These are phyloP conservation scores for Mucor lusitanicus DNA, from an alignment of 371 early-diverging fungal species.

Conservation along the genomic window DNA sequence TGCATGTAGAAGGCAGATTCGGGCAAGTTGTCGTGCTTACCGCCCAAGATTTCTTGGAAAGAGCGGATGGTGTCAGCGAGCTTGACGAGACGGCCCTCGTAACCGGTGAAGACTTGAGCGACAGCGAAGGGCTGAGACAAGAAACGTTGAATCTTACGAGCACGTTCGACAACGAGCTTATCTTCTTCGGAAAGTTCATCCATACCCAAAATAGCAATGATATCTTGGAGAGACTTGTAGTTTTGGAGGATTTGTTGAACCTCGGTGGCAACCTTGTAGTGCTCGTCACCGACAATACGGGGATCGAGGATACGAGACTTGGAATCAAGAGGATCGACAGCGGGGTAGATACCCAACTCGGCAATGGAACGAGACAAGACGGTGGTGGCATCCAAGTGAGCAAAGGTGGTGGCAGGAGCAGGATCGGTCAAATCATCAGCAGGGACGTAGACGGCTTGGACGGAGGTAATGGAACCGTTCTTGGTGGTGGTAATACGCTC, in stretches of 20 bases:
- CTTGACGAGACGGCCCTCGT: slow-evolving; percentile 92
- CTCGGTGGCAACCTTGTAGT: slow-evolving; percentile 93
- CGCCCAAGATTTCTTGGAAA: slow-evolving; percentile 97
- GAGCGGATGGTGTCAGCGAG: slow-evolving; percentile 95
- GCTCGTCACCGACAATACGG: slow-evolving; percentile 33
- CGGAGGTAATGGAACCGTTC: slow-evolving; percentile 99
- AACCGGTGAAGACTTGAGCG: slow-evolving; percentile 98
- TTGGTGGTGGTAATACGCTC: slow-evolving; percentile 99
- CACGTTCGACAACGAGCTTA: no score
- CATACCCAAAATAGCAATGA: slow-evolving; percentile 97
- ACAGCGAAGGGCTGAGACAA: slow-evolving; percentile 98
- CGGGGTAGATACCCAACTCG: slow-evolving; percentile 99
- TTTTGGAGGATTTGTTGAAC: slow-evolving; percentile 95
- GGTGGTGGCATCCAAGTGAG: slow-evolving; percentile 99
- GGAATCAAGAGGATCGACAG: slow-evolving; percentile 98
- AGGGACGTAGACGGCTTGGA: slow-evolving; percentile 98
- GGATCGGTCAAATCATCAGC: slow-evolving; percentile 99
- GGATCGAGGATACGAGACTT: slow-evolving; percentile 61
- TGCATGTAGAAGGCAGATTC: slow-evolving; percentile 98
- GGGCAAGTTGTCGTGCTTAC: slow-evolving; percentile 92
- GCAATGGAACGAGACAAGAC: slow-evolving; percentile 98
- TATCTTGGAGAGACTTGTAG: slow-evolving; percentile 98
- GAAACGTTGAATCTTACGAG: no score
- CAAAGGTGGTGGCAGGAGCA: slow-evolving; percentile 98
- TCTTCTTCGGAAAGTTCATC: slow-evolving; percentile 98